Conservation (phyloP, 2,329 filamentous ascomycete genomes). For the Cytospora leucostoma region DNA sequence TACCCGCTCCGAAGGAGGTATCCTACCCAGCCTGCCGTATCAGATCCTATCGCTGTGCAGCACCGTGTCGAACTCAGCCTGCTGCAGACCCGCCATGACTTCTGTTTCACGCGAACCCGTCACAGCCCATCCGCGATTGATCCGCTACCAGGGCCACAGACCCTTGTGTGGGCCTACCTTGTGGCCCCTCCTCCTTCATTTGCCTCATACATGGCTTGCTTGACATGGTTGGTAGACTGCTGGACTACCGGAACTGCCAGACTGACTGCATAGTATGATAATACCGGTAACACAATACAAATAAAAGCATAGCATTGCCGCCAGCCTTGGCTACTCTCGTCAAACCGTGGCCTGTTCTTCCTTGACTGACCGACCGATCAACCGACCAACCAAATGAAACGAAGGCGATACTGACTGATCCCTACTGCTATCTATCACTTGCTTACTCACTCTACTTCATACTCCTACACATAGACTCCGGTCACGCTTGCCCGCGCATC, state of each 20-base stretch:
- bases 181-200: slow-evolving; percentile 24
- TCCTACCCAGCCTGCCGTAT: no score
- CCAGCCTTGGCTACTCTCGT: background rate
- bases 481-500: background rate
- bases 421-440: background rate
- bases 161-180: slow-evolving; percentile 20
- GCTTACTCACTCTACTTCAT: background rate
- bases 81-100: background rate
- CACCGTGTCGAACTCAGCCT: no score
- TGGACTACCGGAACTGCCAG: no score
- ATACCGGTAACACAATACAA: no score
- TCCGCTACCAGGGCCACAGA: slow-evolving; percentile 8
- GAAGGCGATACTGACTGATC: background rate
- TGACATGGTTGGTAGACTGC: background rate
- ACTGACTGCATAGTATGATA: no score
- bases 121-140: slow-evolving; percentile 7
- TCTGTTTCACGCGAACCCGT: background rate
- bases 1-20: no score
- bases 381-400: background rate
- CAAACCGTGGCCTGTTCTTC: background rate
- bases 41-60: no score
- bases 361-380: background rate
- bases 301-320: slow-evolving; percentile 8
- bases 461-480: background rate
- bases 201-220: slow-evolving; percentile 13